Evolutionary conservation across 805 yeast species (phyloP).

Genomic region (Candida coleopterorum): DNA sequence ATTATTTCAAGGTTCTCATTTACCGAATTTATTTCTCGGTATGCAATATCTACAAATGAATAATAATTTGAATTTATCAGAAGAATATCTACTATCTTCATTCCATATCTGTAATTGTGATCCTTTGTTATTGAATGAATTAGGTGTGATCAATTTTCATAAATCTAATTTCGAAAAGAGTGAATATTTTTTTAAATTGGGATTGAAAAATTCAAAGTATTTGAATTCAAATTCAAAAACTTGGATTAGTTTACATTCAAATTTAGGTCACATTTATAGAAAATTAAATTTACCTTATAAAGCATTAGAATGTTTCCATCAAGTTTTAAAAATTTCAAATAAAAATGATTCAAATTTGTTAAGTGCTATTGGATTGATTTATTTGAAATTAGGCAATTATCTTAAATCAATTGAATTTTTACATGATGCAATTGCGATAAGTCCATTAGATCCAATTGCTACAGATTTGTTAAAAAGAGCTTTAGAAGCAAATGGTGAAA

Average conservation of each 20-base stretch:
- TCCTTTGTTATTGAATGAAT: slow-evolving; percentile 83
- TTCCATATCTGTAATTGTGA: slow-evolving; percentile 76
- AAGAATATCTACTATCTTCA: slow-evolving; percentile 76
- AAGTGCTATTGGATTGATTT: slow-evolving; percentile 80
- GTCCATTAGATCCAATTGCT: slow-evolving; percentile 81
- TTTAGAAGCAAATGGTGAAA: slow-evolving; percentile 46
- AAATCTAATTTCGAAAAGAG: slow-evolving; percentile 63
- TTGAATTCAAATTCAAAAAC: slow-evolving; percentile 76
- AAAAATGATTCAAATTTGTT: slow-evolving; percentile 66
- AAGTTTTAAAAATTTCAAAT: slow-evolving; percentile 65
- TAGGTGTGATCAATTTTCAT: slow-evolving; percentile 89
- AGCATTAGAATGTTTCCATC: slow-evolving; percentile 71
- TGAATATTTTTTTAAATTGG: slow-evolving; percentile 64
- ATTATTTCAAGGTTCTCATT: slow-evolving; percentile 83
- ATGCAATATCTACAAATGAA: slow-evolving; percentile 94
- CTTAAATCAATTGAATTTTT: slow-evolving; percentile 68
- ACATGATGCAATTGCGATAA: slow-evolving; percentile 75
- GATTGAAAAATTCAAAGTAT: slow-evolving; percentile 61
- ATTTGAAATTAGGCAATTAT: slow-evolving; percentile 62
- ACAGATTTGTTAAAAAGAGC: slow-evolving; percentile 78
- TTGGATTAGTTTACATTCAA: slow-evolving; percentile 80
- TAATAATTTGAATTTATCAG: slow-evolving; percentile 76
- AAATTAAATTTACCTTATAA: slow-evolving; percentile 55
- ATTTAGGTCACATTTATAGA: slow-evolving; percentile 85
- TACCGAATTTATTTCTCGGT: slow-evolving; percentile 86